Evolutionary conservation across 1,284 basidiomycete genomes (phyloP).

Genomic region (Ganoderma multipileum): DNA sequence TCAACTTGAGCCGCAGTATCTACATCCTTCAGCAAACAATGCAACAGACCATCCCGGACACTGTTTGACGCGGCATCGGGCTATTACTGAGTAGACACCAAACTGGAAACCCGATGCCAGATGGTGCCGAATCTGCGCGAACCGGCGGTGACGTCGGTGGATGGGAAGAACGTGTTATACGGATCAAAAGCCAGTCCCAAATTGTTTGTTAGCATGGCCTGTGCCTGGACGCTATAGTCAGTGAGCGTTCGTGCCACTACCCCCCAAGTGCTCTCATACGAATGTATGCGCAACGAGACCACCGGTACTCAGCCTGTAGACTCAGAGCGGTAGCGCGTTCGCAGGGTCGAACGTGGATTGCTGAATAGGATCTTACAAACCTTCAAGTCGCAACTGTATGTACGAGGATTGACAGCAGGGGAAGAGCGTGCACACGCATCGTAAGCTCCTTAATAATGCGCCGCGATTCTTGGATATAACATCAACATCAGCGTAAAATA

Average conservation of each 20-base stretch:
- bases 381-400: too few species aligned
- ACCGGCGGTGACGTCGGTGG: neutral
- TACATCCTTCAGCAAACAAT: neutral
- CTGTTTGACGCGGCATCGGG: neutral
- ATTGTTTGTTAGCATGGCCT: neutral
- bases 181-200: neutral
- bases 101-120: neutral
- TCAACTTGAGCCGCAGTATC: neutral
- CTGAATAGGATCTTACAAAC: neutral
- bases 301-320: neutral
- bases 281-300: too few species aligned
- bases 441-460: neutral
- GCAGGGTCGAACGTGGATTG: neutral
- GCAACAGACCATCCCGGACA: neutral
- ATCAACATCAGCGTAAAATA: neutral
- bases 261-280: too few species aligned
- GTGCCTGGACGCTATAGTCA: too few species aligned
- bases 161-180: neutral
- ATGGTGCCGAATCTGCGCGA: neutral
- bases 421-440: too few species aligned
- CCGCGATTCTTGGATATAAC: neutral
- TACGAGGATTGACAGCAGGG: too few species aligned
- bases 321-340: neutral
- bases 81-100: neutral
- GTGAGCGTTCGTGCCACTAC: too few species aligned